Evolutionary conservation across 192 early-diverging fungal species (phyloP), one percentile per base, ranked within the genome.

Genomic region (Linnemannia zychae): DNA sequence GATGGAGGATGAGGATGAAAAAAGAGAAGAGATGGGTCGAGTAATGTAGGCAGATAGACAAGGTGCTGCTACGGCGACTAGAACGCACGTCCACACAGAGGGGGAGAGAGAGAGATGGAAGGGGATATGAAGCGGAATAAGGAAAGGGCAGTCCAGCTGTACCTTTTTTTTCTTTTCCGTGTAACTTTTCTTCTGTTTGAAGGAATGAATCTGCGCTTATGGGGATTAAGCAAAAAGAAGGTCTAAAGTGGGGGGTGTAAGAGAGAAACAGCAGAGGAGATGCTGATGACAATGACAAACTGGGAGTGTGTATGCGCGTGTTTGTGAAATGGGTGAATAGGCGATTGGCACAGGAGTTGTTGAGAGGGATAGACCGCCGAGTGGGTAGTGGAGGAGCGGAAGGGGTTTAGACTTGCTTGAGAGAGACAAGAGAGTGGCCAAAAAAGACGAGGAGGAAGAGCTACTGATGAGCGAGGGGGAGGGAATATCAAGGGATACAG

Each of bases 101-200:
- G 38, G 70, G n/a, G 44, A 15, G n/a, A n/a, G n/a, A n/a, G n/a
- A n/a, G n/a, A n/a, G n/a, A n/a, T n/a, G 28, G 70, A 71, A 22
- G 12, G 24, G 13, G 37, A 66, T 33, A 15, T 9, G 63, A 34
- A 40, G 16, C 9, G 17, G 34, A 49, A 72, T 34, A 60, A 80
- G 67, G 66, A 80, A 74, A 68, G 73, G 65, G 15, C 50, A 75
- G 72, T 80, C 79, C 79, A 80, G 73, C 79, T 75, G 79, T 70
- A 75, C 79, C 34, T 50, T 52, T 66, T 68, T 3, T 12, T 31
- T 7, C 3, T 24, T n/a, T 18, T 13, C 57, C 24, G 31, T 63
- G 9, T 63, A 31, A 12, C 57, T 63, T 28, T 12, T n/a, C n/a
- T n/a, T n/a, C n/a, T n/a, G n/a, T n/a, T n/a, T n/a, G n/a, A n/a